Percentiles rank a stretch among this genome's conserved stretches.
These are phyloP conservation scores for Whalleya microplaca DNA, from an alignment of 2,329 filamentous ascomycete species.

Conservation along the genomic window DNA sequence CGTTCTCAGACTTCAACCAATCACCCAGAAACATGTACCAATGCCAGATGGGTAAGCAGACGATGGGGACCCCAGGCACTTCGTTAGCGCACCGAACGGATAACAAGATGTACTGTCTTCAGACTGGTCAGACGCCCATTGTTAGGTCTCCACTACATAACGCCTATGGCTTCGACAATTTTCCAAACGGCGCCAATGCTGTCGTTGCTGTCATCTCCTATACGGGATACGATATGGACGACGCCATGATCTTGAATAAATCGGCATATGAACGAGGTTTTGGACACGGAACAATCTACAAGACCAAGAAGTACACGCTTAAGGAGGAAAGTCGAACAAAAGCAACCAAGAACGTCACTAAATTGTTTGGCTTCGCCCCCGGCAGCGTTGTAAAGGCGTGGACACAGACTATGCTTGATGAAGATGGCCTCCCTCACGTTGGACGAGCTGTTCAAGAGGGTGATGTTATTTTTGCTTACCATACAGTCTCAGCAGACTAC, in stretches of 20 bases:
- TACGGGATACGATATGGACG: constrained; percentile 99
- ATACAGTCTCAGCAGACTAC: constrained; percentile 82
- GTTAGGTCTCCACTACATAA: constrained; percentile 93
- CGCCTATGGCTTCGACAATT: constrained; percentile 95
- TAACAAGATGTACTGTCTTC: constrained; percentile 94
- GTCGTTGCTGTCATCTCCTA: constrained; percentile 98
- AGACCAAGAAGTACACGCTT: constrained; percentile 89
- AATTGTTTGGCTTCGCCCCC: constrained; percentile 90
- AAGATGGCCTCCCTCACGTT: constrained; percentile 83
- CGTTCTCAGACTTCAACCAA: constrained; percentile 98
- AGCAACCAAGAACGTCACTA: constrained; percentile 70
- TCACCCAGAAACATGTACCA: constrained; percentile 99
- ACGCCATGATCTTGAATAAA: constrained; percentile 99
- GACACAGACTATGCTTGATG: constrained; percentile 75
- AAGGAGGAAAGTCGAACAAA: constrained; percentile 75
- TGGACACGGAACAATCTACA: constrained; percentile 95
- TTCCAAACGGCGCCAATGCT: constrained; percentile 93
- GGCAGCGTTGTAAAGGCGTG: constrained; percentile 71
- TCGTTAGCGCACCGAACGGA: constrained; percentile 86
- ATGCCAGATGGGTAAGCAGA: constrained; percentile 99
- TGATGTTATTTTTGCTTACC: constrained; percentile 85
- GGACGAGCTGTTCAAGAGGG: constrained; percentile 79
- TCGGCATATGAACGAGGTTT: constrained; percentile 95
- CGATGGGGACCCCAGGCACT: constrained; percentile 94
- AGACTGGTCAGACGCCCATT: constrained; percentile 94